phyloP scores from a whole-genome alignment of 2,329 filamentous ascomycete species.

The Basipetospora sp. region DNA sequence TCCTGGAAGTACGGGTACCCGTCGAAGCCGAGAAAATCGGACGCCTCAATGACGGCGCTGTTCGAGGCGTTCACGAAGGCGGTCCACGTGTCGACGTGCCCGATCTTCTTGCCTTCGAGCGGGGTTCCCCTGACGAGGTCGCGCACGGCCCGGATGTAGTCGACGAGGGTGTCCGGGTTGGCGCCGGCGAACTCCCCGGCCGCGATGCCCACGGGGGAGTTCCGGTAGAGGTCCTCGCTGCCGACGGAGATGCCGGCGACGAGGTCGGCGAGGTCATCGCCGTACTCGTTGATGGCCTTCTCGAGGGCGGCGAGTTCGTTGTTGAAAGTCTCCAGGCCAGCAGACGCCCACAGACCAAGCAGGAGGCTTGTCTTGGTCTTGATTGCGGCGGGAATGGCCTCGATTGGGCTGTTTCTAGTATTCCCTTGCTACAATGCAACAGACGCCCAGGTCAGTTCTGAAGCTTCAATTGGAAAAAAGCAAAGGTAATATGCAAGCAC shows the following conservation, averaged over 20 bases:
- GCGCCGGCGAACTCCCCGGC: slow-evolving; percentile 49
- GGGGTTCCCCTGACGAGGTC: slow-evolving; percentile 47
- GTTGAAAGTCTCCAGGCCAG: slow-evolving; percentile 43
- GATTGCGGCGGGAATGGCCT: slow-evolving; percentile 71
- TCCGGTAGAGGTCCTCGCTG: slow-evolving; percentile 74
- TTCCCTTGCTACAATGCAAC: slow-evolving; percentile 38
- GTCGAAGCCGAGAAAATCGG: slow-evolving; percentile 73
- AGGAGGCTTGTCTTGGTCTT: slow-evolving; percentile 63
- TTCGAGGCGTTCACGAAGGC: slow-evolving; percentile 62
- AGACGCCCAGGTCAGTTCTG: not conserved
- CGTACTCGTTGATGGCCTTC: slow-evolving; percentile 54
- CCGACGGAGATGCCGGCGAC: slow-evolving; percentile 77
- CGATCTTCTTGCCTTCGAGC: slow-evolving; percentile 45
- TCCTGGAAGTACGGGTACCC: slow-evolving; percentile 75
- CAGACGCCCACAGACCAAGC: slow-evolving; percentile 72
- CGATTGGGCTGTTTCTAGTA: slow-evolving; percentile 48
- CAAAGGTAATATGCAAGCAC: too few species aligned
- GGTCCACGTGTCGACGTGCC: slow-evolving; percentile 85
- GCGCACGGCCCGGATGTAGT: slow-evolving; percentile 58
- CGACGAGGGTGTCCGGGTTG: slow-evolving; percentile 44
- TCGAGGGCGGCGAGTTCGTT: slow-evolving; percentile 63
- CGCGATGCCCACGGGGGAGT: slow-evolving; percentile 52
- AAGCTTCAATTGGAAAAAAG: too few species aligned
- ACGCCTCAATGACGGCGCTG: slow-evolving; percentile 49
- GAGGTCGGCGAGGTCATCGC: slow-evolving; percentile 45